Conservation (phyloP, 495 filamentous ascomycete genomes). For the Cercophora sp. region DNA sequence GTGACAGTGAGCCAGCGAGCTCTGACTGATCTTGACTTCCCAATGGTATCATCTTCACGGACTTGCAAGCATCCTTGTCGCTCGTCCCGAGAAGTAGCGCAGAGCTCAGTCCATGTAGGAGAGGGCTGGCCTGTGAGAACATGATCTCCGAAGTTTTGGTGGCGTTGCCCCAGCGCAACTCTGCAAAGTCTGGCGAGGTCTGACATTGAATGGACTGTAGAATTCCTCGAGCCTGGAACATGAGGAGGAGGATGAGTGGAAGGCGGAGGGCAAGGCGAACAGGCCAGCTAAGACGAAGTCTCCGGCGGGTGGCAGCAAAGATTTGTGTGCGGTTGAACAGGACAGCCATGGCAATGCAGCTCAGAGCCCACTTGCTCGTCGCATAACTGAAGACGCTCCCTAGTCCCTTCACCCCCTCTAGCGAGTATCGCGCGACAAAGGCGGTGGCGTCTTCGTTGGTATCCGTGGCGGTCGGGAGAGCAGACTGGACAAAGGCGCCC, state of each 20-base stretch:
- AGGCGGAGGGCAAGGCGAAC: conserved; percentile 70
- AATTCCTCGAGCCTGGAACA: conserved; percentile 60
- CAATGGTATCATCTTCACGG: conserved; percentile 63
- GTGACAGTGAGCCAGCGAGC: conserved; percentile 69
- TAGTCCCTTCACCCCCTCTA: conserved; percentile 55
- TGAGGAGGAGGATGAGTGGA: conserved; percentile 69
- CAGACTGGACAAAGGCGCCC: conserved; percentile 24
- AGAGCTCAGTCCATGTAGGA: conserved; percentile 65
- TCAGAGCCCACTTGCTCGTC: conserved; percentile 89
- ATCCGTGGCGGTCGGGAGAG: conserved; percentile 26
- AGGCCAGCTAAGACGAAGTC: conserved; percentile 65
- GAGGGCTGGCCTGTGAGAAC: conserved; percentile 65
- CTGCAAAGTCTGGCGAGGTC: conserved; percentile 71
- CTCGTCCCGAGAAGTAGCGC: conserved; percentile 62
- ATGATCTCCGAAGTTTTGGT: conserved; percentile 65
- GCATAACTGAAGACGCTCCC: conserved; percentile 87
- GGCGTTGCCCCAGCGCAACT: conserved; percentile 68
- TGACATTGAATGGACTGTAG: conserved; percentile 90
- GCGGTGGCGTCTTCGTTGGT: conserved; percentile 36
- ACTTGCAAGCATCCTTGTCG: conserved; percentile 66
- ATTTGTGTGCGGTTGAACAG: conserved; percentile 88
- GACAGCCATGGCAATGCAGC: conserved; percentile 78
- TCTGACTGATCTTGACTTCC: conserved; percentile 36
- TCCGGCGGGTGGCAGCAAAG: conserved; percentile 81
- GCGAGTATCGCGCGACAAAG: conserved; percentile 43